A percentile compares a stretch with the other conserved stretches of the same genome.
phyloP scores from a whole-genome alignment of 371 early-diverging fungal species.

The Saksenaea oblongispora region DNA sequence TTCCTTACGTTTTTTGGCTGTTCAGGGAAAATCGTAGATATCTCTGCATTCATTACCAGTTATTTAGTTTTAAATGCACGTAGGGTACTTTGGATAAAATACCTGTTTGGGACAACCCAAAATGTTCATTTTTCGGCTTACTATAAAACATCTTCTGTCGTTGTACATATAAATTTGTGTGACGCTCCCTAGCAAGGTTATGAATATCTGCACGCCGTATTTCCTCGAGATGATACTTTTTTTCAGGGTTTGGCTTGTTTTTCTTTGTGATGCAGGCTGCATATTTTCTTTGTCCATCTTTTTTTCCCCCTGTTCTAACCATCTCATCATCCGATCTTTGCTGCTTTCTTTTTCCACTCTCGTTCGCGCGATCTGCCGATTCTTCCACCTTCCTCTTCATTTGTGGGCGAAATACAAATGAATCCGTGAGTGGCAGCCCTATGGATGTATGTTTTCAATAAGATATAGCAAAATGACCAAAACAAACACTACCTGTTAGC shows the following conservation, averaged over 20 bases:
- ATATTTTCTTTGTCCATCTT: too few species aligned
- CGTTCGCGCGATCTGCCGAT: background rate
- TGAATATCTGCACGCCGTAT: background rate
- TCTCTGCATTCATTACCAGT: background rate
- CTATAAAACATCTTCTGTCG: background rate
- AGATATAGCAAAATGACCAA: background rate
- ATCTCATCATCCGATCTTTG: background rate
- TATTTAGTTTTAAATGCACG: background rate
- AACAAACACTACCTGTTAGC: background rate
- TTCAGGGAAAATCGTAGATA: background rate
- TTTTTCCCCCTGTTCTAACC: background rate
- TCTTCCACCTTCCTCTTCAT: background rate
- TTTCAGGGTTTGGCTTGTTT: background rate
- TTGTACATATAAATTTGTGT: background rate
- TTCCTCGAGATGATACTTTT: background rate
- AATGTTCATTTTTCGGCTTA: background rate
- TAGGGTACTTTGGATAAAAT: background rate
- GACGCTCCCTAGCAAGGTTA: background rate
- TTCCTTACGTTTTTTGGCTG: background rate
- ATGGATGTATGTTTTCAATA: background rate
- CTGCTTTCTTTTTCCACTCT: background rate
- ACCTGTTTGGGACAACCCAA: background rate
- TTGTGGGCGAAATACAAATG: background rate
- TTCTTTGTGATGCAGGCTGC: too few species aligned
- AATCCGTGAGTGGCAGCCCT: background rate